phyloP scores from a whole-genome alignment of 2,329 filamentous ascomycete genomes.

The Fusarium brachygibbosum region DNA sequence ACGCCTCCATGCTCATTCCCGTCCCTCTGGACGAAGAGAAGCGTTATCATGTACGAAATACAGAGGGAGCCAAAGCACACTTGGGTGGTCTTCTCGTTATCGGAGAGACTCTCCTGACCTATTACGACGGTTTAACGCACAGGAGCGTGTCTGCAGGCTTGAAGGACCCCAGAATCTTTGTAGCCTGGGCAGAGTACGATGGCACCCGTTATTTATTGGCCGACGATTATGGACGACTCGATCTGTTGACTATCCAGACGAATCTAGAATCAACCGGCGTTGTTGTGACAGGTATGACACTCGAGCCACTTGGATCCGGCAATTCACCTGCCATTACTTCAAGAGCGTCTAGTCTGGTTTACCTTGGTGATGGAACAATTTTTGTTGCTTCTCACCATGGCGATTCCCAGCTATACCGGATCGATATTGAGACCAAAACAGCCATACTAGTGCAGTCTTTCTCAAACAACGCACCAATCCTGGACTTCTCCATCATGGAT shows the following conservation, averaged over 20 bases:
- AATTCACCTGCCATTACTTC: constrained; percentile 66
- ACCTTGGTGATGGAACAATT: constrained; percentile 78
- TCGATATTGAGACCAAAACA: constrained; percentile 59
- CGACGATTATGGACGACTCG: constrained; percentile 89
- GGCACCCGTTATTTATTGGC: constrained; percentile 86
- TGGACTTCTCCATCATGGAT: constrained; percentile 97
- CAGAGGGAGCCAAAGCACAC: constrained; percentile 66
- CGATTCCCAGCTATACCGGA: constrained; percentile 84
- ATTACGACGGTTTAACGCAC: constrained; percentile 83
- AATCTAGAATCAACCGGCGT: constrained; percentile 73
- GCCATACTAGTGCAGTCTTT: constrained; percentile 77
- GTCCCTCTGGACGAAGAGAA: constrained; percentile 70
- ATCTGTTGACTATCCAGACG: constrained; percentile 84
- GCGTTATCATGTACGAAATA: constrained; percentile 71
- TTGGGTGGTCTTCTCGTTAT: constrained; percentile 79
- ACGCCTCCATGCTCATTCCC: constrained; percentile 73
- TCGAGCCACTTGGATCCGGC: constrained; percentile 62
- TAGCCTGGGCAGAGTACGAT: constrained; percentile 91
- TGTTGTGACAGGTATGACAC: constrained; percentile 78
- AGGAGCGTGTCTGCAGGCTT: constrained; percentile 74
- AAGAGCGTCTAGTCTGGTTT: constrained; percentile 82
- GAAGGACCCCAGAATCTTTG: constrained; percentile 83
- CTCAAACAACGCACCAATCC: constrained; percentile 86
- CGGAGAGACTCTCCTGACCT: constrained; percentile 84
- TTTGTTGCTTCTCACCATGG: constrained; percentile 95